A percentile compares a stretch with the other conserved stretches of the same genome.
phyloP scores from a whole-genome alignment of 2,329 filamentous ascomycete species.

The Botrytis fabae region DNA sequence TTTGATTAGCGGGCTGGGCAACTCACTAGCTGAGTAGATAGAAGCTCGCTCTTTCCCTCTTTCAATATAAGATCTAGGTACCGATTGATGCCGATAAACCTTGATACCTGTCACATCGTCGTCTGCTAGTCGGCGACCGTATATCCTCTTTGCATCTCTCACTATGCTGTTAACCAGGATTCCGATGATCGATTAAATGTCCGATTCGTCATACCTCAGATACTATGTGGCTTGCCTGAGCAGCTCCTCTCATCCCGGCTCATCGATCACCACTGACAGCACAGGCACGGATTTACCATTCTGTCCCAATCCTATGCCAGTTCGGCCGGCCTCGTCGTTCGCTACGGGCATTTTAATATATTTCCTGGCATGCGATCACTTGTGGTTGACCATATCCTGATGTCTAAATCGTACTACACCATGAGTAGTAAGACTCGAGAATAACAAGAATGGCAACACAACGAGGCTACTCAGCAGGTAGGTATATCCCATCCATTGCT shows the following conservation, averaged over 20 bases:
- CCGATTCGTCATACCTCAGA: conserved; percentile 12
- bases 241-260: conserved; percentile 10
- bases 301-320: neutral
- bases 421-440: conserved; percentile 8
- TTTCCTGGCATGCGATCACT: conserved; percentile 16
- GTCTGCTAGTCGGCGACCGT: conserved; percentile 16
- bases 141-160: neutral
- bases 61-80: neutral
- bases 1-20: neutral
- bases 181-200: conserved; percentile 10
- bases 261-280: conserved; percentile 15
- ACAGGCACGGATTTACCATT: conserved; percentile 6
- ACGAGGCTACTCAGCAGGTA: neutral
- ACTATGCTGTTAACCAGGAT: conserved; percentile 3
- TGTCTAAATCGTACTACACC: neutral
- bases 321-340: conserved; percentile 11
- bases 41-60: neutral
- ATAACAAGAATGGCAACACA: neutral
- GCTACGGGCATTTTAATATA: conserved; percentile 9
- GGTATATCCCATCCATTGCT: neutral
- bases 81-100: conserved; percentile 10
- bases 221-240: conserved; percentile 11
- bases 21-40: neutral
- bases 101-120: conserved; percentile 17
- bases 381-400: neutral